Evolutionary conservation across 1,139 yeast genomes (phyloP).

Genomic region (Debaryomycetaceae sp.): DNA sequence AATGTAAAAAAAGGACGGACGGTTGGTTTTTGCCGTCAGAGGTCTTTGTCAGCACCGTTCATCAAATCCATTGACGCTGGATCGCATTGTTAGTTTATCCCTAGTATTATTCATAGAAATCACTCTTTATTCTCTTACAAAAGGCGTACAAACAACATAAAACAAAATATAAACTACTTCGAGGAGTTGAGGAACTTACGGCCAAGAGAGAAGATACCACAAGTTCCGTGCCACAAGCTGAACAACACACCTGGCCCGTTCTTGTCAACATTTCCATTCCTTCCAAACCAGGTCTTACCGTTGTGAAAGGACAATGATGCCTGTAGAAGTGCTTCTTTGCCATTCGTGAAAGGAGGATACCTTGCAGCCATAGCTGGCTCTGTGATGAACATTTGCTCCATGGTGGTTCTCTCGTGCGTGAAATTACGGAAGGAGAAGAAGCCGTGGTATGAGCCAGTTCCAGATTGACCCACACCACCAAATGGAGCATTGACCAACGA

Average conservation of each 20-base stretch:
- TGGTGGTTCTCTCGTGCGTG: slow-evolving; percentile 69
- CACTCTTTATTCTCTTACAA: neutral
- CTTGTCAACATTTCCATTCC: slow-evolving; percentile 31
- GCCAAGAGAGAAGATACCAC: slow-evolving; percentile 27
- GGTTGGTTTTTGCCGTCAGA: too few relatives aligned
- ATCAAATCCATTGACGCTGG: too few relatives aligned
- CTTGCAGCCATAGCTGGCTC: slow-evolving; percentile 58
- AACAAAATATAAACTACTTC: neutral
- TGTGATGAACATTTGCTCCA: slow-evolving; percentile 66
- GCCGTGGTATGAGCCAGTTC: slow-evolving; percentile 83
- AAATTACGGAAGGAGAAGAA: slow-evolving; percentile 66
- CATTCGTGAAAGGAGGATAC: slow-evolving; percentile 61
- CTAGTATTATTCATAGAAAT: too few relatives aligned
- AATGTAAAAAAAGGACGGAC: too few relatives aligned
- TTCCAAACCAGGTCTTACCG: slow-evolving; percentile 35
- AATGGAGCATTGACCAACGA: slow-evolving; percentile 76
- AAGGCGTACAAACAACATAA: neutral
- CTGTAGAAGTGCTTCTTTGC: slow-evolving; percentile 29
- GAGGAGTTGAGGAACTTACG: slow-evolving; percentile 5
- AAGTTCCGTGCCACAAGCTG: slow-evolving; percentile 30
- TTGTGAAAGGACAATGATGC: slow-evolving; percentile 25
- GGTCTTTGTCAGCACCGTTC: too few relatives aligned
- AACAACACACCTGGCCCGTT: slow-evolving; percentile 35
- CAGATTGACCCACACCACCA: slow-evolving; percentile 89
- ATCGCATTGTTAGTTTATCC: too few relatives aligned